Evolutionary conservation across 352 stramenopile genomes (phyloP), one percentile per base, ranked within the genome.

Genomic region (Pythium vanterpoolii): DNA sequence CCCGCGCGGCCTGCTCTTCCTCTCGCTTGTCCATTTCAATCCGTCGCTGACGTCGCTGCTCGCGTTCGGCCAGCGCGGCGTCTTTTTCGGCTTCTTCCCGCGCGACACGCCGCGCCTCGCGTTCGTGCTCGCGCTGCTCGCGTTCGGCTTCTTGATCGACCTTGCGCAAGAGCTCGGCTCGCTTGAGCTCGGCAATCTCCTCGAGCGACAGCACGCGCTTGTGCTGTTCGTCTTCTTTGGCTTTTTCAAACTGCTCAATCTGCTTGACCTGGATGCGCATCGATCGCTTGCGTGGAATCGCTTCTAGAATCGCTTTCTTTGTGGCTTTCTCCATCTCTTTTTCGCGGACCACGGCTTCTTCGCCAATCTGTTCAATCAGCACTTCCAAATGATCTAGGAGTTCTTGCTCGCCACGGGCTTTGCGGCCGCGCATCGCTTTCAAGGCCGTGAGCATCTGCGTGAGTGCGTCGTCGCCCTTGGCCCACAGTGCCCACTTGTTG

Each of bases 261-360:
- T 94, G 80, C 69, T 95, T 92, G 26, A 92, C 85, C 57, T 93
- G 85, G 40, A 95, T 83, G 16, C 85, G 81, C 58, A 91, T 67
- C 49, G 83, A 93, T 0, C 83, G 79, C 62, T 95, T 95, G 24
- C 85, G 79, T 4, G 85, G 85, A 55, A 95, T 93, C 4, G 83
- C 85, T 48, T 95, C 83, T 18, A 95, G 64, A 64, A 95, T 90
- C 14, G 85, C 85, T 28, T 86, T 68, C 11, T 81, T 81, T 8
- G 84, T 91, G 0, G 74, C 81, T 51, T 90, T 90, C 57, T 95
- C 85, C 11, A 87, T 13, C 30, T 92, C 68, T 13, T 76, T 73
- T 26, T 76, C 74, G 14, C 76, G 72, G 13, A 61, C 74, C 45
- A 69, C 61, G 1, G 70, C 64, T 23, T 95, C 85, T 26, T 89